Evolutionary conservation across 2,329 filamentous ascomycete species (phyloP).

Genomic region (Neocatenulostroma microsporum): DNA sequence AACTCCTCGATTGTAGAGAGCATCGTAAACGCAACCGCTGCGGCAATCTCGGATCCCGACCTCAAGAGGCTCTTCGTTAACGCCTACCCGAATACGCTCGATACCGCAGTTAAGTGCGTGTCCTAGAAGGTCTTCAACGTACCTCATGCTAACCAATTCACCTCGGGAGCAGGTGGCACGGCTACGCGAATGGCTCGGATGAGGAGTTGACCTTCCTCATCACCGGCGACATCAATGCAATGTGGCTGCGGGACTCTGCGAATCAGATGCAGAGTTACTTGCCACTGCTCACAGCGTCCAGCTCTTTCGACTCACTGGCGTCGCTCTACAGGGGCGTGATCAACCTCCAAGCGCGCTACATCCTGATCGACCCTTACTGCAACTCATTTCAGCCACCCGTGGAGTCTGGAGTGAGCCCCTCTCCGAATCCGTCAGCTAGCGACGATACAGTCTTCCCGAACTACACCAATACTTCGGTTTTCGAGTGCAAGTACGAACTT

Average conservation of each 20-base stretch:
- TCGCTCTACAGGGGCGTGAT: slow-evolving; percentile 63
- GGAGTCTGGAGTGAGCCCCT: slow-evolving; percentile 38
- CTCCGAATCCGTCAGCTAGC: slow-evolving; percentile 32
- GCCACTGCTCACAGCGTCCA: slow-evolving; percentile 50
- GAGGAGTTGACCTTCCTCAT: slow-evolving; percentile 59
- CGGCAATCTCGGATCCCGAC: slow-evolving; percentile 46
- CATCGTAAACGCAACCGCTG: slow-evolving; percentile 24
- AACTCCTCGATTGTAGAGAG: slow-evolving; percentile 38
- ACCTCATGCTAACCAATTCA: too few relatives aligned
- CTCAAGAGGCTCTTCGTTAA: slow-evolving; percentile 65
- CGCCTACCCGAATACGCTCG: slow-evolving; percentile 65
- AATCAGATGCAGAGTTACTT: slow-evolving; percentile 67
- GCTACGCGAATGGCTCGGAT: slow-evolving; percentile 47
- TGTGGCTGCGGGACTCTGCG: slow-evolving; percentile 50
- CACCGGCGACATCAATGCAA: slow-evolving; percentile 51
- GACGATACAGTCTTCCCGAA: slow-evolving; percentile 37
- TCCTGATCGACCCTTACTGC: slow-evolving; percentile 51
- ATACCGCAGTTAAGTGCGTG: slow-evolving; percentile 43
- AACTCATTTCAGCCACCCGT: slow-evolving; percentile 47
- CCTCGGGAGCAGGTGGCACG: slow-evolving; percentile 63
- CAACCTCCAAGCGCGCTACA: slow-evolving; percentile 62
- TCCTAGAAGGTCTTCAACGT: too few relatives aligned
- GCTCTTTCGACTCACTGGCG: slow-evolving; percentile 52
- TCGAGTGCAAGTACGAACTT: slow-evolving; percentile 49
- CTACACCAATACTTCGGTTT: slow-evolving; percentile 36